Percentiles rank a stretch among this genome's conserved stretches.
Evolutionary conservation across 345 rosid genomes (phyloP).

Genomic region (thale cress (Arabidopsis thaliana)): DNA sequence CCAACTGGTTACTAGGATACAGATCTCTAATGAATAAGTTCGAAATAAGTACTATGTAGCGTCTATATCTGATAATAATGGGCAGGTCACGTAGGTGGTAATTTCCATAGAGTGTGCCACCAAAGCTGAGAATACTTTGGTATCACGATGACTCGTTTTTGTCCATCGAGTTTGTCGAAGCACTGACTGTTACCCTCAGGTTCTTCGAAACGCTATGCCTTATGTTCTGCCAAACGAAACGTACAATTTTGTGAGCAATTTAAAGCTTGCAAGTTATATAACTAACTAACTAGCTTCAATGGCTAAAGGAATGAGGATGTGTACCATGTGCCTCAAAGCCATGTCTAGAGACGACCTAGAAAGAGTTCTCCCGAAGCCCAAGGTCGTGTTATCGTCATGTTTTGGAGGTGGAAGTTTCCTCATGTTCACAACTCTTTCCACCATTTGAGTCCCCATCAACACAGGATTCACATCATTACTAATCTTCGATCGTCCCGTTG

Average conservation of each 20-base stretch:
- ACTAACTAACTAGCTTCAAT: neutral
- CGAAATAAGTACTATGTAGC: neutral
- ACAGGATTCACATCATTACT: constrained; percentile 75
- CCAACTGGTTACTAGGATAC: neutral
- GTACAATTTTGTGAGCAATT: neutral
- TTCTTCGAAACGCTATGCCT: constrained; percentile 33
- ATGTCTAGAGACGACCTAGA: constrained; percentile 86
- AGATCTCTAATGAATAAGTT: neutral
- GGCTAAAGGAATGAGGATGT: constrained; percentile 22
- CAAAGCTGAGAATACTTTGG: constrained; percentile 11
- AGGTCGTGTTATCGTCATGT: constrained; percentile 51
- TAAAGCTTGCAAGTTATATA: neutral
- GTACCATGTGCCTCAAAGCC: constrained; percentile 93
- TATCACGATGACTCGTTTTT: constrained; percentile 16
- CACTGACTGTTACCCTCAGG: constrained; percentile 8
- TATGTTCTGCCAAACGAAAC: constrained; percentile 38
- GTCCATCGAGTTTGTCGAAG: constrained; percentile 21
- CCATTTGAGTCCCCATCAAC: constrained; percentile 76
- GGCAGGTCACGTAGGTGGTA: neutral
- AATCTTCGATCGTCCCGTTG: constrained; percentile 52
- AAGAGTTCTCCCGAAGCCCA: constrained; percentile 73
- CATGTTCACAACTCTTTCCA: constrained; percentile 90
- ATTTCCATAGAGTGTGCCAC: neutral
- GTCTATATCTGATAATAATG: neutral
- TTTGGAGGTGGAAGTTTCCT: constrained; percentile 79